Evolutionary conservation across 225 moss, liverwort and hornwort genomes (phyloP).

Genomic region (Pseudisothecium myosuroides): DNA sequence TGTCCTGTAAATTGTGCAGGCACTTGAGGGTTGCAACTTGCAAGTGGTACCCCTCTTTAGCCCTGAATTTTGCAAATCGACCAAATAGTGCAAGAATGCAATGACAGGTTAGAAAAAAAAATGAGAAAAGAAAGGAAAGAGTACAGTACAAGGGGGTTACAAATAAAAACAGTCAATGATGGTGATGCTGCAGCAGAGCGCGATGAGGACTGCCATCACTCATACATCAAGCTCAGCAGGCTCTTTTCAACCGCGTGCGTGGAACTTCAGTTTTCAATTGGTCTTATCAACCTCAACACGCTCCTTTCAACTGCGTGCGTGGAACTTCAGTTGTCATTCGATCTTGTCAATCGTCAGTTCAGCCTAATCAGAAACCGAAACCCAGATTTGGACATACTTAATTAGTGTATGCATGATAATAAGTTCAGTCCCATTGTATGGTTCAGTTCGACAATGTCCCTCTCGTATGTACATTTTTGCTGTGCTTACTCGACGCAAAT

Average conservation of each 20-base stretch:
- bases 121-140: not conserved
- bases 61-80: not conserved
- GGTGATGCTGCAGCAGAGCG: not conserved
- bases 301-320: too few species aligned
- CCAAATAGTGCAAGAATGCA: not conserved
- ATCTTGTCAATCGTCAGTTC: not conserved
- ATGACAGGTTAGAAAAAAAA: not conserved
- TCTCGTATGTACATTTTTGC: not conserved
- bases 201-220: too few species aligned
- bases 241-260: not conserved
- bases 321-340: not conserved
- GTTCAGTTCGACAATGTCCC: not conserved
- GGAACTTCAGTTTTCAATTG: not conserved
- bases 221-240: too few species aligned
- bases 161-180: constrained; percentile 8
- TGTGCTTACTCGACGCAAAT: not conserved
- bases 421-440: not conserved
- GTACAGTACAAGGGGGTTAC: not conserved
- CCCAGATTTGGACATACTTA: not conserved
- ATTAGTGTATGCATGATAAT: not conserved
- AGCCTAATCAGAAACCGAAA: not conserved
- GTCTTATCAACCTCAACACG: too few species aligned
- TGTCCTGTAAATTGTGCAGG: not conserved
- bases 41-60: not conserved
- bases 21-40: not conserved